Conservation (phyloP, 208 protist species). For the Leishmania guyanensis region DNA sequence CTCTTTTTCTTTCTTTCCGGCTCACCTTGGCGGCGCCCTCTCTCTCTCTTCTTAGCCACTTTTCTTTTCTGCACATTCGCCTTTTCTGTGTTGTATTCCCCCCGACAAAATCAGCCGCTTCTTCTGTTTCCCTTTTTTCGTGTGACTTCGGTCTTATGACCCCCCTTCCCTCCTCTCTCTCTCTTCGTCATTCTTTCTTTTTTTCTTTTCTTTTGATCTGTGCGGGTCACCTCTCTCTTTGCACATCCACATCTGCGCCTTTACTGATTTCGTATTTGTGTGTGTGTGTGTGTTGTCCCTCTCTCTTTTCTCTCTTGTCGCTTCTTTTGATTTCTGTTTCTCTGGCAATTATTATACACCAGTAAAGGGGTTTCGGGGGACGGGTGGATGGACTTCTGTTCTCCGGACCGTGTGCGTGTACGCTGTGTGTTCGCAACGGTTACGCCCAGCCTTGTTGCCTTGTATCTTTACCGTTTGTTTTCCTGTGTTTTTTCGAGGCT, state of each 20-base stretch:
- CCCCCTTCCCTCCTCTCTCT: not conserved
- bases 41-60: not conserved
- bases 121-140: not conserved
- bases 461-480: not conserved
- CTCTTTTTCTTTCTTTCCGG: not conserved
- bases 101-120: not conserved
- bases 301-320: constrained; percentile 9
- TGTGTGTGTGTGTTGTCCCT: not conserved
- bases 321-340: constrained; percentile 8
- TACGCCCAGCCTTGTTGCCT: not conserved
- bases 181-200: not conserved
- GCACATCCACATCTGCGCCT: not conserved
- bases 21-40: not conserved
- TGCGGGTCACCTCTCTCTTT: not conserved
- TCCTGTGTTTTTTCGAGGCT: not conserved
- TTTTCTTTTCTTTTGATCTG: not conserved
- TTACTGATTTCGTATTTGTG: constrained; percentile 8
- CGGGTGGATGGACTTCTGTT: not conserved
- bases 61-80: not conserved
- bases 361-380: not conserved
- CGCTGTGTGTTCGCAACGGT: not conserved
- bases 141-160: not conserved
- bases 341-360: not conserved
- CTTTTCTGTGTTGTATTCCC: not conserved
- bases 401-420: not conserved